Conservation (phyloP, 805 yeast genomes). For the Teunomyces lycoperdinae region DNA sequence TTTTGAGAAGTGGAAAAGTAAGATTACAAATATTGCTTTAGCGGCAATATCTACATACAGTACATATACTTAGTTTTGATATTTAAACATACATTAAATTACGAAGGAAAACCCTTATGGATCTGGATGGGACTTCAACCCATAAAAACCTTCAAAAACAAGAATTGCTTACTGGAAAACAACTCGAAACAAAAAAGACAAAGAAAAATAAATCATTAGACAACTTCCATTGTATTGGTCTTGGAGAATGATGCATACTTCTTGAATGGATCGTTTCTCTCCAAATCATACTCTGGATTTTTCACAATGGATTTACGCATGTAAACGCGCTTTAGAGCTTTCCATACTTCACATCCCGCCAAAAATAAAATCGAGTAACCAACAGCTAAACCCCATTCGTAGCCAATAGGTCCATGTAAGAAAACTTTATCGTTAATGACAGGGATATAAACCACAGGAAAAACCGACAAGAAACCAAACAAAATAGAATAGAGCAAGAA, state of each 20-base stretch:
- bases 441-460: constrained; percentile 41
- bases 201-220: not conserved
- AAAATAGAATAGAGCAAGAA: constrained; percentile 38
- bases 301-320: constrained; percentile 15
- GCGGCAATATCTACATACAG: no score
- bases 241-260: constrained; percentile 40
- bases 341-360: constrained; percentile 35
- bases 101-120: constrained; percentile 9
- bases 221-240: constrained; percentile 30
- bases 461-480: constrained; percentile 34
- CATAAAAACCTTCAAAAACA: constrained; percentile 8
- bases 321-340: constrained; percentile 39
- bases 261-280: constrained; percentile 39
- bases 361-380: constrained; percentile 30
- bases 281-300: constrained; percentile 39
- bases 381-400: constrained; percentile 39
- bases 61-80: no score
- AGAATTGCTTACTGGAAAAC: not conserved
- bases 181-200: not conserved
- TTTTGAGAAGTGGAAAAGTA: no score
- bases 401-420: constrained; percentile 36
- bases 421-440: constrained; percentile 40
- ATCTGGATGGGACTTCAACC: constrained; percentile 9
- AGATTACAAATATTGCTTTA: no score
- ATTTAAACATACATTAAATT: not conserved